Evolutionary conservation across 768 basidiomycete genomes (phyloP).

Genomic region (Calocera viscosa): DNA sequence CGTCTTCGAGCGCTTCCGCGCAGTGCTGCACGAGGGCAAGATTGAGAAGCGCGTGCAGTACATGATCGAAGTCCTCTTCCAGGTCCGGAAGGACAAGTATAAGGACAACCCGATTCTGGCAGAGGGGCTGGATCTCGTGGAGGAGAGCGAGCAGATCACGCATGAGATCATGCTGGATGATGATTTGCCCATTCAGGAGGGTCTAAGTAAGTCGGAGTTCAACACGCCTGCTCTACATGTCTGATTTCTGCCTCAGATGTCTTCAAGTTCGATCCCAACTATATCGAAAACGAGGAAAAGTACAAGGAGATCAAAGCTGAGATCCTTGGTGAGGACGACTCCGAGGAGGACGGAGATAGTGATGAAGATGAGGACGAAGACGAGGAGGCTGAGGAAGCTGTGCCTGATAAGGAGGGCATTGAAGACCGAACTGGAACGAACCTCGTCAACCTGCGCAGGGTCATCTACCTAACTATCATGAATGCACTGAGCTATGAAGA

Average conservation of each 20-base stretch:
- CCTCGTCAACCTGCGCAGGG: slow-evolving; percentile 82
- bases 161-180: slow-evolving; percentile 88
- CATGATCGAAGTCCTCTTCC: slow-evolving; percentile 99
- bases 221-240: slow-evolving; percentile 10
- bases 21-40: slow-evolving; percentile 84
- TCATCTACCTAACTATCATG: slow-evolving; percentile 98
- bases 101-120: slow-evolving; percentile 94
- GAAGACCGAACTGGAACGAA: slow-evolving; percentile 93
- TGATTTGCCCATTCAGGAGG: slow-evolving; percentile 86
- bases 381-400: slow-evolving; percentile 33
- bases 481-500: slow-evolving; percentile 97
- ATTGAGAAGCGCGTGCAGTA: slow-evolving; percentile 97
- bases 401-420: slow-evolving; percentile 74
- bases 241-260: slow-evolving; percentile 46
- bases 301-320: slow-evolving; percentile 85
- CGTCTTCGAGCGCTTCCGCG: slow-evolving; percentile 92
- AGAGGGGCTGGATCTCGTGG: slow-evolving; percentile 90
- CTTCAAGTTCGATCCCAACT: slow-evolving; percentile 87
- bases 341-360: slow-evolving; percentile 47
- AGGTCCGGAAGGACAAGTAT: slow-evolving; percentile 96
- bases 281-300: slow-evolving; percentile 81
- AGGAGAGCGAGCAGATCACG: slow-evolving; percentile 96
- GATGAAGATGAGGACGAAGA: slow-evolving; percentile 45
- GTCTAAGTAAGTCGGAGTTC: slow-evolving; percentile 55
- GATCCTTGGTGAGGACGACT: slow-evolving; percentile 78